Evolutionary conservation across 345 rosid genomes (phyloP).

Genomic region (Eutrema heterophyllum): DNA sequence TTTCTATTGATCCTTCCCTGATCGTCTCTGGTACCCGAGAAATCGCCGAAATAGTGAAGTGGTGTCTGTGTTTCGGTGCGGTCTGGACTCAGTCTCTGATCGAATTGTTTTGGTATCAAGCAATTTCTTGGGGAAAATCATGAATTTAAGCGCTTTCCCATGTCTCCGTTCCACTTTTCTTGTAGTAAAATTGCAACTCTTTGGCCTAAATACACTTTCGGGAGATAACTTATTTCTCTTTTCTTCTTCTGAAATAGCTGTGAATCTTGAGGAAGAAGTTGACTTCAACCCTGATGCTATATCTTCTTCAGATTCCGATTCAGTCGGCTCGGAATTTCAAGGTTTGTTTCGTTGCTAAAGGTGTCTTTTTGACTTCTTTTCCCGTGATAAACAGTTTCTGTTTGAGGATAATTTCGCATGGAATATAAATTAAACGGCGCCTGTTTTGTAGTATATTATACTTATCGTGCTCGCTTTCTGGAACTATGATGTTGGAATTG

Average conservation of each 20-base stretch:
- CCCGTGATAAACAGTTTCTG: no score
- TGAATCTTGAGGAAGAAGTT: background rate
- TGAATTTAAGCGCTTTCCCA: background rate
- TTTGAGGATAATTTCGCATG: no score
- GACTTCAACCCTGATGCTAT: background rate
- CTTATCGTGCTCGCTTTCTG: background rate
- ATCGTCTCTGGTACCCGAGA: background rate
- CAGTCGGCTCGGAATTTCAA: background rate
- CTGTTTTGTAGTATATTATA: background rate
- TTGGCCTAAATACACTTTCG: background rate
- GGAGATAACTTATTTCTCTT: background rate
- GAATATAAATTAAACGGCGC: no score
- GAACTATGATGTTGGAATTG: background rate
- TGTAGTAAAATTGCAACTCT: background rate
- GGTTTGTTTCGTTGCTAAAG: slow-evolving; percentile 1
- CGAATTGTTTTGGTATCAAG: background rate
- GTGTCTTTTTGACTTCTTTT: no score
- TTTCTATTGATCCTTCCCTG: background rate
- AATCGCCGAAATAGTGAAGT: background rate
- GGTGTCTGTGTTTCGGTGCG: slow-evolving; percentile 3
- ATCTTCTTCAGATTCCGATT: slow-evolving; percentile 12
- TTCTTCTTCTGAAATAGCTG: background rate
- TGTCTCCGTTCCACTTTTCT: background rate
- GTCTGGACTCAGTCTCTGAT: background rate
- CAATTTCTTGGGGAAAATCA: background rate